Conservation (phyloP, 176 grass and related monocot species). For the Raddia guianensis region DNA sequence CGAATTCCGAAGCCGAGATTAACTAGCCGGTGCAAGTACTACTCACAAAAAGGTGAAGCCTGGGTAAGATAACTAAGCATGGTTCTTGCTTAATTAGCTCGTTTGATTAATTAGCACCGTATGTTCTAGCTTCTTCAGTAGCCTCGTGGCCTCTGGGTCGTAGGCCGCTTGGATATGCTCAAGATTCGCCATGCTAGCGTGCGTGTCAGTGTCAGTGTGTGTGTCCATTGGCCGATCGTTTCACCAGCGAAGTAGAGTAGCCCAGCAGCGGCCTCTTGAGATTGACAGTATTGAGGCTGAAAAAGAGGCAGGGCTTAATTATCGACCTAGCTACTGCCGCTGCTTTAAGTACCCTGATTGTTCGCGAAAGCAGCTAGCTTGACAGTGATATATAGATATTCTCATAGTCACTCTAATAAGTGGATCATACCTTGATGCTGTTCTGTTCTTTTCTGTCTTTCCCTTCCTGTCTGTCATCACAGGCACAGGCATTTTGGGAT, state of each 20-base stretch:
- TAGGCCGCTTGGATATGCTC: constrained; percentile 28
- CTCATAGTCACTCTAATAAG: constrained; percentile 20
- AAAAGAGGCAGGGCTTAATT: constrained; percentile 30
- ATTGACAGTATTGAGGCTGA: constrained; percentile 12
- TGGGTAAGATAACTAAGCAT: no score
- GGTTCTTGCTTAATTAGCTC: neutral
- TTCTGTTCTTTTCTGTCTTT: constrained; percentile 25
- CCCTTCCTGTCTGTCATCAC: no score
- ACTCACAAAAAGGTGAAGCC: no score
- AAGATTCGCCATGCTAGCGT: constrained; percentile 29
- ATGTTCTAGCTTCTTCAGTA: constrained; percentile 10
- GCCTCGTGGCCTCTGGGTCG: constrained; percentile 32
- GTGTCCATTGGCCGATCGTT: constrained; percentile 32
- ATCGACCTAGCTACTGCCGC: neutral
- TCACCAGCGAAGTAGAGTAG: constrained; percentile 12
- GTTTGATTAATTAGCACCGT: neutral
- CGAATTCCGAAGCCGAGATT: constrained; percentile 35
- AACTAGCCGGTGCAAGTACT: neutral
- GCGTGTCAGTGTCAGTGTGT: neutral
- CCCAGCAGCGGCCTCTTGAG: neutral
- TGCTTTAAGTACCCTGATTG: constrained; percentile 56
- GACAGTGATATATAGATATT: constrained; percentile 24
- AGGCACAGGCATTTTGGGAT: constrained; percentile 32
- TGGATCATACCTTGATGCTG: constrained; percentile 35
- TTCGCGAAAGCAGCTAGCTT: constrained; percentile 46